phyloP scores from a whole-genome alignment of 257 asterid species.

The Anisodus acutangulus region DNA sequence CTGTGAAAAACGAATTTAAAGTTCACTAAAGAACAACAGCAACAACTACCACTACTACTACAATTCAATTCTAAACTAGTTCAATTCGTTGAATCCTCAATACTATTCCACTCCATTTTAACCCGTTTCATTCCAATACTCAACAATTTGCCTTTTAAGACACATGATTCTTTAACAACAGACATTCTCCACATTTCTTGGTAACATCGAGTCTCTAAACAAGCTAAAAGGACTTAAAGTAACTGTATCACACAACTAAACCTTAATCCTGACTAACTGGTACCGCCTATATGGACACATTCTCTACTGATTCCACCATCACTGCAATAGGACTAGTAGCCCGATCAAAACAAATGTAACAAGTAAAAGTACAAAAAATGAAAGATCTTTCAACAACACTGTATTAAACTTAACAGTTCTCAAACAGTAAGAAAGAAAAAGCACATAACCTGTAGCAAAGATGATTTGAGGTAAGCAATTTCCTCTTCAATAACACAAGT shows the following conservation, averaged over 20 bases:
- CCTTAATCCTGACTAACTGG: neutral
- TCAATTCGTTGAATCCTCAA: neutral
- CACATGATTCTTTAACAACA: neutral
- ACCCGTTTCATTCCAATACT: neutral
- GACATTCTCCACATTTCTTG: neutral
- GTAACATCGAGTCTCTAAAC: neutral
- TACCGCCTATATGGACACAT: neutral
- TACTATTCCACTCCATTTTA: neutral
- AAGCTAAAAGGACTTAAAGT: neutral
- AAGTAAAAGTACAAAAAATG: neutral
- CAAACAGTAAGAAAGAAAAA: neutral
- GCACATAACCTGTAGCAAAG: conserved; percentile 69
- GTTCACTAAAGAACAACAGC: neutral
- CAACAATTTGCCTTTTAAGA: neutral
- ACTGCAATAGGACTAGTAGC: neutral
- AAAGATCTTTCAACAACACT: conserved; percentile 1
- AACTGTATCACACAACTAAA: neutral
- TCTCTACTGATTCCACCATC: neutral
- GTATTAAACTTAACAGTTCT: conserved; percentile 14
- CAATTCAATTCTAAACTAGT: conserved; percentile 3
- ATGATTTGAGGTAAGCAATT: conserved; percentile 75
- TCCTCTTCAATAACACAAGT: conserved; percentile 96
- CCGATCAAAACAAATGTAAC: neutral
- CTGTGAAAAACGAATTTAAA: neutral
- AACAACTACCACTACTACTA: neutral